phyloP scores from a whole-genome alignment of 257 asterid species.

The Rauvolfia tetraphylla region DNA sequence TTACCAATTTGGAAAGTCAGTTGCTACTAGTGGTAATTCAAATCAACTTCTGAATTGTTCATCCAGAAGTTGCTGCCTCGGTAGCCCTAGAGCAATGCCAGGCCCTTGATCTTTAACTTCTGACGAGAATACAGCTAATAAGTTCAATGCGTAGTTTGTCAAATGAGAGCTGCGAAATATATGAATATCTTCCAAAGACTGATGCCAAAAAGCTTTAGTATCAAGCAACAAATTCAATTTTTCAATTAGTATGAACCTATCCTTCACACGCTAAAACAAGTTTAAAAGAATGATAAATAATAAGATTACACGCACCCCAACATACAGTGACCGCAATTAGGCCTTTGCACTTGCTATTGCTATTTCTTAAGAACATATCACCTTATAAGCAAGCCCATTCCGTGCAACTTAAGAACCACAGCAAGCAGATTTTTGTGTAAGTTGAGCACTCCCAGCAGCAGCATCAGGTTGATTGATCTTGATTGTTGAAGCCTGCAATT shows the following conservation, averaged over 20 bases:
- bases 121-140: background rate
- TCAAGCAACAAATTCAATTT: constrained; percentile 9
- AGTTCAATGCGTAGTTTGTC: background rate
- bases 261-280: constrained; percentile 36
- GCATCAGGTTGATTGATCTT: constrained; percentile 37
- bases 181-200: background rate
- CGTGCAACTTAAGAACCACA: constrained; percentile 27
- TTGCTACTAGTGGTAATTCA: background rate
- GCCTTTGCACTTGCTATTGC: constrained; percentile 9
- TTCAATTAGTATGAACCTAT: constrained; percentile 35
- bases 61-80: background rate
- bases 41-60: background rate
- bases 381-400: background rate
- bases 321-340: constrained; percentile 31
- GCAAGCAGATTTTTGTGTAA: constrained; percentile 39
- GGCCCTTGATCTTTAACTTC: background rate
- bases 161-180: background rate
- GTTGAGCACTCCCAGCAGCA: constrained; percentile 20
- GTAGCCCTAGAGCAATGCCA: background rate
- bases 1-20: too few relatives aligned
- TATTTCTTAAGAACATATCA: background rate
- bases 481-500: constrained; percentile 37
- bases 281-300: constrained; percentile 29
- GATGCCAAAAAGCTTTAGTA: background rate
- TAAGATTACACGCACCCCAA: constrained; percentile 27